Evolutionary conservation across 768 basidiomycete species (phyloP).

Genomic region (Lyophyllum decastes): DNA sequence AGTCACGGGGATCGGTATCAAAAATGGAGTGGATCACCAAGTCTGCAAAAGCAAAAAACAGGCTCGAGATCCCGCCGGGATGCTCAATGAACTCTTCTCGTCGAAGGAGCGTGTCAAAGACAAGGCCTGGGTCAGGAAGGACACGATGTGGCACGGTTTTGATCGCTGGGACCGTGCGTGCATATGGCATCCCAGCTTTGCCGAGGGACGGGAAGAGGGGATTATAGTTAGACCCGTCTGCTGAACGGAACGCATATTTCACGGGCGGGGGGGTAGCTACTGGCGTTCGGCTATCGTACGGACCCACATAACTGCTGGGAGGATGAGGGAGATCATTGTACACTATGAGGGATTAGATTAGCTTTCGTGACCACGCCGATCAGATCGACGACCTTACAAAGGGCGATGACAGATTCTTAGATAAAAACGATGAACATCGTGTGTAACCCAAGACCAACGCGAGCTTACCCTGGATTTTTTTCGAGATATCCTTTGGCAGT

Average conservation of each 20-base stretch:
- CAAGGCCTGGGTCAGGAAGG: slow-evolving; percentile 64
- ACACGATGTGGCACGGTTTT: slow-evolving; percentile 40
- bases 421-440: too few species aligned
- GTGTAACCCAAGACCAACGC: too few species aligned
- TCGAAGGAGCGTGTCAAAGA: slow-evolving; percentile 72
- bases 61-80: slow-evolving; percentile 68
- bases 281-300: not conserved
- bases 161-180: slow-evolving; percentile 60
- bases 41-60: slow-evolving; percentile 82
- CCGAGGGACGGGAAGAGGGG: slow-evolving; percentile 56
- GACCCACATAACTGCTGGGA: slow-evolving; percentile 51
- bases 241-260: slow-evolving; percentile 55
- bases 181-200: slow-evolving; percentile 64
- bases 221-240: slow-evolving; percentile 65
- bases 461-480: slow-evolving; percentile 35
- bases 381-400: slow-evolving; percentile 44
- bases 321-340: slow-evolving; percentile 84
- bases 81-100: slow-evolving; percentile 51
- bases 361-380: slow-evolving; percentile 17
- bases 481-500: slow-evolving; percentile 32
- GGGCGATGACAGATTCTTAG: slow-evolving; percentile 44
- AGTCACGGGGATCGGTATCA: slow-evolving; percentile 50
- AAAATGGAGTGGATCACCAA: slow-evolving; percentile 77
- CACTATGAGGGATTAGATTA: slow-evolving; percentile 39
- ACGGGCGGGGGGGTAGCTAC: slow-evolving; percentile 14